Conservation (phyloP, 2,329 filamentous ascomycete species). For the Ascochyta lentis region DNA sequence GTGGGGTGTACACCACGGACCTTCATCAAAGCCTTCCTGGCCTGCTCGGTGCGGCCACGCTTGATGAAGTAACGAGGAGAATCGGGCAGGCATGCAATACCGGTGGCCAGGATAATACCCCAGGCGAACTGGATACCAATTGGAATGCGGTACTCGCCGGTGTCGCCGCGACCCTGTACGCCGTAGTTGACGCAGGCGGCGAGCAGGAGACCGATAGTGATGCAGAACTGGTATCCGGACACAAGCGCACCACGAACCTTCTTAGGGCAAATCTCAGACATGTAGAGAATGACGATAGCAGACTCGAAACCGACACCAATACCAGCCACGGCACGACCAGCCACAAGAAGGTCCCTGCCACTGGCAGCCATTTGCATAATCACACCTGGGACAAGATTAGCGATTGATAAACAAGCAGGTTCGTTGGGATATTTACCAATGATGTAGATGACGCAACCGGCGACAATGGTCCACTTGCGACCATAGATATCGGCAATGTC, state of each 20-base stretch:
- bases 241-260: conserved; percentile 74
- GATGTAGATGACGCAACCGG: conserved; percentile 30
- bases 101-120: conserved; percentile 67
- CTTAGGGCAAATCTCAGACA: conserved; percentile 72
- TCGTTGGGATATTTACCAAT: conserved; percentile 30
- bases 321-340: conserved; percentile 39
- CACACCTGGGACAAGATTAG: conserved; percentile 19
- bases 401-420: conserved; percentile 14
- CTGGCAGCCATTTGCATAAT: conserved; percentile 16
- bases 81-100: conserved; percentile 42
- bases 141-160: conserved; percentile 74
- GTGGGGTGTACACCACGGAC: conserved; percentile 58
- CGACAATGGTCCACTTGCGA: conserved; percentile 65
- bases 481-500: conserved; percentile 69
- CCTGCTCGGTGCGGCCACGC: conserved; percentile 63
- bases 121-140: conserved; percentile 75
- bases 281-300: conserved; percentile 65
- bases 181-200: conserved; percentile 69
- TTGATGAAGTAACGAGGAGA: conserved; percentile 52
- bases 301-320: conserved; percentile 41
- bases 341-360: conserved; percentile 23
- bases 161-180: conserved; percentile 60
- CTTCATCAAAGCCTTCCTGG: conserved; percentile 64
- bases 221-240: conserved; percentile 70
- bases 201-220: conserved; percentile 70